phyloP scores from a whole-genome alignment of 1,284 basidiomycete species.

The Erythrobasidium hasegawianum region DNA sequence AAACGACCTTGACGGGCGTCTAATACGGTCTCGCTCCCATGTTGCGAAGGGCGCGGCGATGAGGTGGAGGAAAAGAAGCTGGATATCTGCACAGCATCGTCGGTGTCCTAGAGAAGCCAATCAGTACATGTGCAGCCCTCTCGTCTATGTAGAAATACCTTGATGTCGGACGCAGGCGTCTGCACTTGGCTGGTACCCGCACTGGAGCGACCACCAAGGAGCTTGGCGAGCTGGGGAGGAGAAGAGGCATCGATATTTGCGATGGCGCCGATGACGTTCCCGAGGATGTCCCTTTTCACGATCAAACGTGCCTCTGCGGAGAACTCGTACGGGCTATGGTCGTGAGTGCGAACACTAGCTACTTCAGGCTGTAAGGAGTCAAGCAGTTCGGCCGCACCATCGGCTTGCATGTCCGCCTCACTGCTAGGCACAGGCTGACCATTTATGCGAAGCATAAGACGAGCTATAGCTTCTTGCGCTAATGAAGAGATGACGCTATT shows the following conservation, averaged over 20 bases:
- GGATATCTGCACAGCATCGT: slow-evolving; percentile 13
- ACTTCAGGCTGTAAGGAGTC: too few species aligned
- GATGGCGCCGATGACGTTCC: slow-evolving; percentile 13
- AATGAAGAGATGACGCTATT: slow-evolving; percentile 11
- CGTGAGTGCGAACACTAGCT: neutral
- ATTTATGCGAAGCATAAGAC: slow-evolving; percentile 11
- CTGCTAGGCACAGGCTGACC: neutral
- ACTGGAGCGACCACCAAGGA: neutral
- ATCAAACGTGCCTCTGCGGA: slow-evolving; percentile 4
- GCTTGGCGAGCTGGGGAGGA: neutral
- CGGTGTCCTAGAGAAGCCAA: slow-evolving; percentile 5
- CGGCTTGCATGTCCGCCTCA: neutral
- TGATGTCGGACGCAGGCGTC: too few species aligned
- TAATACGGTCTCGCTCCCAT: neutral
- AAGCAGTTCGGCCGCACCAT: too few species aligned
- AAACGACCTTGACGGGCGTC: slow-evolving; percentile 22
- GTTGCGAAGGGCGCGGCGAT: neutral
- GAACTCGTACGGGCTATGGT: neutral
- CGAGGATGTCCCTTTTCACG: slow-evolving; percentile 11
- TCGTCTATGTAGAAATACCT: too few species aligned
- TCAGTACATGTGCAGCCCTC: neutral
- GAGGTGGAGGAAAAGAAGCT: slow-evolving; percentile 20
- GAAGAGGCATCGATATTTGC: neutral
- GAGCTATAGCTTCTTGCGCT: slow-evolving; percentile 24
- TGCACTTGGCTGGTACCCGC: too few species aligned